Evolutionary conservation across 148 eudicot species (phyloP).

Genomic region (Fallopia convolvulus): DNA sequence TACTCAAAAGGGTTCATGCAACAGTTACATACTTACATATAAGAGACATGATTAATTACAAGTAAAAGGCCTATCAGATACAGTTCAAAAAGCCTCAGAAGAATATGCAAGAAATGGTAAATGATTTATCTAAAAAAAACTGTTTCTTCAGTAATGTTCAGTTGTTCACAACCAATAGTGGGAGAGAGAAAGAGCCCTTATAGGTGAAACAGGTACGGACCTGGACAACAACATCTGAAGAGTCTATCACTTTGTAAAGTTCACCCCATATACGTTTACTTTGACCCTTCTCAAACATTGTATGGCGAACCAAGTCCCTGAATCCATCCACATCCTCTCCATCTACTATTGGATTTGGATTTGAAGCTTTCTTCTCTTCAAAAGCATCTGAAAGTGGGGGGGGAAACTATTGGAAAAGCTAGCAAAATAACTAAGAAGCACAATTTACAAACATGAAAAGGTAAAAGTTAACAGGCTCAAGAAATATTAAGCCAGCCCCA

Average conservation of each 20-base stretch:
- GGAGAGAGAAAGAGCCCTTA: background rate
- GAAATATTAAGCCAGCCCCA: background rate
- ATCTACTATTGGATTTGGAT: slow-evolving; percentile 30
- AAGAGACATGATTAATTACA: background rate
- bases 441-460: background rate
- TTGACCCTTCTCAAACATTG: slow-evolving; percentile 97
- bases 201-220: slow-evolving; percentile 26
- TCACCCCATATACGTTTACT: slow-evolving; percentile 99
- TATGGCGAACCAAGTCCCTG: slow-evolving; percentile 86
- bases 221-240: slow-evolving; percentile 96
- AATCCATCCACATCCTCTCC: slow-evolving; percentile 81
- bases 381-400: slow-evolving; percentile 44
- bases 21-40: background rate
- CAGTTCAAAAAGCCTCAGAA: background rate
- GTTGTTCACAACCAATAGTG: background rate
- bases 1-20: background rate
- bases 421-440: background rate
- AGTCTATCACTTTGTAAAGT: slow-evolving; percentile 91
- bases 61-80: background rate
- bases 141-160: background rate
- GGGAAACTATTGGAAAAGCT: background rate
- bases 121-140: background rate
- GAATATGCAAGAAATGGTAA: background rate
- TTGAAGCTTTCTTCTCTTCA: slow-evolving; percentile 45
- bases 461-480: background rate